These are phyloP conservation scores for Globisporangium abappressorium DNA, from an alignment of 352 stramenopile genomes.

Conservation along the genomic window DNA sequence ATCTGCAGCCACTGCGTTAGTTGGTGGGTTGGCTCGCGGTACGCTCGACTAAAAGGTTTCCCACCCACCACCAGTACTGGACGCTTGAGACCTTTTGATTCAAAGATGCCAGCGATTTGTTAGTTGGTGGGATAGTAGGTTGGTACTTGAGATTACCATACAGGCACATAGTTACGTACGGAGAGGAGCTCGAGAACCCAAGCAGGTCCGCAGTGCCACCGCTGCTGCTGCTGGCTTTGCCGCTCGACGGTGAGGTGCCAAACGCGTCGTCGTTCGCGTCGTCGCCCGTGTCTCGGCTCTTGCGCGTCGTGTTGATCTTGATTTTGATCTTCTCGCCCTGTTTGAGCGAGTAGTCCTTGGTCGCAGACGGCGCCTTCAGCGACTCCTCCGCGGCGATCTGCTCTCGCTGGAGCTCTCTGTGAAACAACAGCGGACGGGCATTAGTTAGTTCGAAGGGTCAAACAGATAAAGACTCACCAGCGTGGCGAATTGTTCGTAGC, in stretches of 20 bases:
- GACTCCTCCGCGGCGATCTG: constrained; percentile 38
- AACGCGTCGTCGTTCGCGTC: constrained; percentile 27
- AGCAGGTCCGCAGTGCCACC: neutral
- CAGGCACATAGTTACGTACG: neutral
- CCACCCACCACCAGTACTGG: neutral
- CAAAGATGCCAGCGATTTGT: no score
- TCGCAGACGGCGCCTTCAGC: constrained; percentile 25
- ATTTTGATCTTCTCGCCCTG: constrained; percentile 92
- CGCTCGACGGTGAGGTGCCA: neutral
- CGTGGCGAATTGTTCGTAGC: neutral
- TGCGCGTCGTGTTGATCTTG: constrained; percentile 64
- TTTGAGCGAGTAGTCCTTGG: constrained; percentile 91
- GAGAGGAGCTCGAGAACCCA: neutral
- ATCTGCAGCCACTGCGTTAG: no score
- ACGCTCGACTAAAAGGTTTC: neutral
- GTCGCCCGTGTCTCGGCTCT: constrained; percentile 39
- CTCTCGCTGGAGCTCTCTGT: constrained; percentile 58
- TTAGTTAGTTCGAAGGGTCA: no score
- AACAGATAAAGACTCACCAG: no score
- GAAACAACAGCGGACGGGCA: no score
- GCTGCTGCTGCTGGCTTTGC: neutral
- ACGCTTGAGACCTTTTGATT: neutral
- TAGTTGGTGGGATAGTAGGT: no score
- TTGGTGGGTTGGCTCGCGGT: no score
- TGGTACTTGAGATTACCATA: neutral